Evolutionary conservation across 2,329 filamentous ascomycete genomes (phyloP).

Genomic region (Clarireedia paspali): DNA sequence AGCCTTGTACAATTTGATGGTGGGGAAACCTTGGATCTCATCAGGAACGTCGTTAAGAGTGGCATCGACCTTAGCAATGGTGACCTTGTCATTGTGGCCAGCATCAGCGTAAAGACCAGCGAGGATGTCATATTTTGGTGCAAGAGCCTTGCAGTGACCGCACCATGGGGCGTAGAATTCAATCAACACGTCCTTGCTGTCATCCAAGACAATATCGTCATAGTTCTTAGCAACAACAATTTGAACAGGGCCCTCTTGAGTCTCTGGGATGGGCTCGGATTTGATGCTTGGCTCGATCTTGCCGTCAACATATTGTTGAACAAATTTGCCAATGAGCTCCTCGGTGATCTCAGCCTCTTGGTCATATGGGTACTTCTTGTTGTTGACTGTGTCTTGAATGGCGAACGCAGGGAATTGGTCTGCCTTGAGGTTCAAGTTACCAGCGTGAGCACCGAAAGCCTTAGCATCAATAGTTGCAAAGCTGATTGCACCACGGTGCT

Average conservation of each 20-base stretch:
- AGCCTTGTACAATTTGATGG: constrained; percentile 95
- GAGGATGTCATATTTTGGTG: constrained; percentile 94
- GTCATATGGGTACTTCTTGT: constrained; percentile 94
- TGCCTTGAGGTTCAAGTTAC: constrained; percentile 93
- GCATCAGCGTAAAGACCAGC: constrained; percentile 64
- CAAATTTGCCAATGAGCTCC: constrained; percentile 68
- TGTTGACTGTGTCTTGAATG: constrained; percentile 92
- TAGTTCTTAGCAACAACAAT: constrained; percentile 92
- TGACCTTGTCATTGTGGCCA: constrained; percentile 75
- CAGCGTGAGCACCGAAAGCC: constrained; percentile 87
- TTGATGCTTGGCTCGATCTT: constrained; percentile 96
- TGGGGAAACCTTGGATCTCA: constrained; percentile 95
- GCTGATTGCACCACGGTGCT: constrained; percentile 91
- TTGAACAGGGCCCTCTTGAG: constrained; percentile 80
- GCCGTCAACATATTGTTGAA: constrained; percentile 75
- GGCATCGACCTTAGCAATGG: constrained; percentile 96
- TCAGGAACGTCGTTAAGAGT: constrained; percentile 95
- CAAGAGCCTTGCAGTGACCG: constrained; percentile 98
- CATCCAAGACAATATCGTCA: constrained; percentile 82
- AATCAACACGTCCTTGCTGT: constrained; percentile 91
- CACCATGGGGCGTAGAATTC: constrained; percentile 99
- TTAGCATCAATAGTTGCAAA: constrained; percentile 96
- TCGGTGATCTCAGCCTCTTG: constrained; percentile 68
- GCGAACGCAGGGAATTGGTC: constrained; percentile 96
- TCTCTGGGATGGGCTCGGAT: constrained; percentile 93